Evolutionary conservation across 2,329 filamentous ascomycete species (phyloP).

Genomic region (Sporothrix euskadiensis): DNA sequence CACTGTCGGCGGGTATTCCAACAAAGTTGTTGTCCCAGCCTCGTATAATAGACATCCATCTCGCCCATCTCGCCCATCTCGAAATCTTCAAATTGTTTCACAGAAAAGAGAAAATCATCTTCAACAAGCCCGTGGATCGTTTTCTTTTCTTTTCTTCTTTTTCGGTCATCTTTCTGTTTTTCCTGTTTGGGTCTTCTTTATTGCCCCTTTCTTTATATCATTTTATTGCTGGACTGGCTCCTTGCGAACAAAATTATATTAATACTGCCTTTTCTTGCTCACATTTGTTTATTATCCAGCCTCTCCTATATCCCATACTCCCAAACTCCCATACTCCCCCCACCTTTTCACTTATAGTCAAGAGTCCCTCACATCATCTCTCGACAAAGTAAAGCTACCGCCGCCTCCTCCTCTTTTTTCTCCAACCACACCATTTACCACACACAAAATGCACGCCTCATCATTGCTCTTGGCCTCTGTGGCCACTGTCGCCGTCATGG

Average conservation of each 20-base stretch:
- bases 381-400: neutral
- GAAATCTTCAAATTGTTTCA: neutral
- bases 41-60: constrained; percentile 25
- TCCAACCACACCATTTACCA: neutral
- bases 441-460: constrained; percentile 51
- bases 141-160: neutral
- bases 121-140: neutral
- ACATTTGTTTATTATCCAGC: constrained; percentile 10
- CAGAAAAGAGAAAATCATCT: neutral
- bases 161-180: neutral
- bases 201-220: neutral
- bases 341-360: neutral
- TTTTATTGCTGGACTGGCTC: constrained; percentile 19
- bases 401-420: neutral
- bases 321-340: neutral
- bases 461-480: constrained; percentile 49
- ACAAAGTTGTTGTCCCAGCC: neutral
- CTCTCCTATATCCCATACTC: constrained; percentile 1
- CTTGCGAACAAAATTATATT: constrained; percentile 12
- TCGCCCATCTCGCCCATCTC: constrained; percentile 5
- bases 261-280: neutral
- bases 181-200: neutral
- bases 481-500: constrained; percentile 48
- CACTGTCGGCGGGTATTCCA: constrained; percentile 4
- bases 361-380: neutral